These are phyloP conservation scores for Fusarium tricinctum DNA, from an alignment of 2,329 filamentous ascomycete species.

Conservation along the genomic window DNA sequence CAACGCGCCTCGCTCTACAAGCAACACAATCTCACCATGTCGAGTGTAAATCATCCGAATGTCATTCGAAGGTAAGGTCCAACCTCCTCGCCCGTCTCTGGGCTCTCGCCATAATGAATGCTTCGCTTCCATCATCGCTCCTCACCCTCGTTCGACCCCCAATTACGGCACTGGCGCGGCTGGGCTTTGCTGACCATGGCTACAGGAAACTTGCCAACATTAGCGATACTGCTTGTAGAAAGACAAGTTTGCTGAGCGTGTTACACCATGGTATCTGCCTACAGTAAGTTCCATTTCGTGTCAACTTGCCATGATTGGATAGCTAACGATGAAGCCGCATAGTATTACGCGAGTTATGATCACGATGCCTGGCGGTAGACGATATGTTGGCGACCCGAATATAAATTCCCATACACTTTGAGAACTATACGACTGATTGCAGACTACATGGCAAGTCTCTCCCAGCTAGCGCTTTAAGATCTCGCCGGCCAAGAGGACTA, in stretches of 20 bases:
- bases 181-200: not conserved
- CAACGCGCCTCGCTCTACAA: no score
- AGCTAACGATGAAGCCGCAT: no score
- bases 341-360: not conserved
- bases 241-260: not conserved
- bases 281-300: not conserved
- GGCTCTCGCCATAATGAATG: no score
- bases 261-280: not conserved
- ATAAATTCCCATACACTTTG: not conserved
- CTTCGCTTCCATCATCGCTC: no score
- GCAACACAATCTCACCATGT: no score
- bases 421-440: not conserved
- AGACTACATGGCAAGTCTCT: not conserved
- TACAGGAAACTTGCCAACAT: constrained; percentile 1
- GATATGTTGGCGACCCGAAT: not conserved
- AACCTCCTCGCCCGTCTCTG: no score
- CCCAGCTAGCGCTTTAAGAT: not conserved
- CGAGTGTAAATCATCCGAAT: no score
- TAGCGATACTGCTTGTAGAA: constrained; percentile 1
- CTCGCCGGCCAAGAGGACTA: not conserved
- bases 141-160: no score
- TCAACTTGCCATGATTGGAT: not conserved
- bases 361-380: no score
- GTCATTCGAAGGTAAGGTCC: no score
- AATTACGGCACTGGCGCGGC: not conserved